Percentiles rank a stretch among this genome's conserved stretches.
Evolutionary conservation across 1,284 basidiomycete genomes (phyloP).

Genomic region (Ceratobasidium papillatum): DNA sequence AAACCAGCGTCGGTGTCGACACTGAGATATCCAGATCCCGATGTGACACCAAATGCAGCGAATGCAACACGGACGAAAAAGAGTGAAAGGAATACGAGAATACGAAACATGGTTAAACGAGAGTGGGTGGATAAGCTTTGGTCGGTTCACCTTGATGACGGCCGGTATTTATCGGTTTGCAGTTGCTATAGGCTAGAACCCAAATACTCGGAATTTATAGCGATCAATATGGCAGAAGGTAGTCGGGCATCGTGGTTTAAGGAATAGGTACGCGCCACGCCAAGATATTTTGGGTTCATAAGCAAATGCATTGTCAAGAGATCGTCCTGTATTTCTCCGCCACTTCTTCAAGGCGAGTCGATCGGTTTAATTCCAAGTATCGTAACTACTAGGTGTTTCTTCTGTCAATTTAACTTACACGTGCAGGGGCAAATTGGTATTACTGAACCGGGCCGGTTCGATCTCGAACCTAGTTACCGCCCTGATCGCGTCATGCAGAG

Average conservation of each 20-base stretch:
- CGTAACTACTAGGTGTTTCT: too few species aligned
- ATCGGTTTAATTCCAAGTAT: too few species aligned
- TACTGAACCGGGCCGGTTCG: too few species aligned
- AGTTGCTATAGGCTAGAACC: not conserved
- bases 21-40: slow-evolving; percentile 23
- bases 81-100: slow-evolving; percentile 9
- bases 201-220: not conserved
- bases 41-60: slow-evolving; percentile 10
- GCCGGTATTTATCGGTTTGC: not conserved
- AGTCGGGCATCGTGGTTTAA: not conserved
- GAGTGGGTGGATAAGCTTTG: not conserved
- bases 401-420: too few species aligned
- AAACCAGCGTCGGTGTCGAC: slow-evolving; percentile 21
- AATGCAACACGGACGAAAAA: not conserved
- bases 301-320: not conserved
- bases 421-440: too few species aligned
- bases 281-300: not conserved
- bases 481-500: too few species aligned
- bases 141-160: not conserved
- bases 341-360: too few species aligned
- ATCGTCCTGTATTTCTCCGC: not conserved
- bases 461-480: too few species aligned
- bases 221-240: not conserved
- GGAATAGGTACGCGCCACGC: not conserved
- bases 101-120: slow-evolving; percentile 4